A percentile compares a stretch with the other conserved stretches of the same genome.
phyloP scores from a whole-genome alignment of 2,329 filamentous ascomycete genomes.

The Drechmeria coniospora region DNA sequence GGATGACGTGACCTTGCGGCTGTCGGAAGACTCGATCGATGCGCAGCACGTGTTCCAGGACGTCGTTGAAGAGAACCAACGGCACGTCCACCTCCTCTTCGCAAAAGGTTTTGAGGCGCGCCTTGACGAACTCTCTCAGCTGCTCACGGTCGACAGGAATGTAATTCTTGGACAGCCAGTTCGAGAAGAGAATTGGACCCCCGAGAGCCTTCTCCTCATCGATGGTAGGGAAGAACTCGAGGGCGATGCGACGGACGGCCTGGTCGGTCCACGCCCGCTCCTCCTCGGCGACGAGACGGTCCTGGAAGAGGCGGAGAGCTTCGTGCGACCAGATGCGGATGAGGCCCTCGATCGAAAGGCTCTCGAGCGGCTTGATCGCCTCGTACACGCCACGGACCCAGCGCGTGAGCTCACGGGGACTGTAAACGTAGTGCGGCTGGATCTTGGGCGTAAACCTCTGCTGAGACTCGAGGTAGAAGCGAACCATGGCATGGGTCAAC shows the following conservation, averaged over 20 bases:
- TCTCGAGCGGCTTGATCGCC: constrained; percentile 84
- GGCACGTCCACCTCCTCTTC: constrained; percentile 99
- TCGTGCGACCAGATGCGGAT: constrained; percentile 98
- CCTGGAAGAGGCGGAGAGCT: constrained; percentile 88
- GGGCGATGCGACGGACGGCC: constrained; percentile 68
- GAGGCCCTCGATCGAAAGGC: constrained; percentile 73
- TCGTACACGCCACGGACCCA: constrained; percentile 98
- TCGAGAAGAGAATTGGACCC: constrained; percentile 93
- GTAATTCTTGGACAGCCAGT: constrained; percentile 98
- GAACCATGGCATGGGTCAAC: constrained; percentile 94
- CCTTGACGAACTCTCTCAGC: constrained; percentile 92
- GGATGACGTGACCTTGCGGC: constrained; percentile 91
- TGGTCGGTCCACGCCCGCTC: constrained; percentile 93
- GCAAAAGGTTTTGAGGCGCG: constrained; percentile 92
- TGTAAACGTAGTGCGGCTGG: constrained; percentile 98
- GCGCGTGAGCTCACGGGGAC: constrained; percentile 89
- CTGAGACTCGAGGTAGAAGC: constrained; percentile 90
- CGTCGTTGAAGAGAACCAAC: constrained; percentile 97
- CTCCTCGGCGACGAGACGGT: constrained; percentile 86
- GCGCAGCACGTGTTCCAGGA: constrained; percentile 90
- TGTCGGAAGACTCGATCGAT: constrained; percentile 98
- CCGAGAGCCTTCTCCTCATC: constrained; percentile 79
- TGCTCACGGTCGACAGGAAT: constrained; percentile 91
- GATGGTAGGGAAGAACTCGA: constrained; percentile 90
- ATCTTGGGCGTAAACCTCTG: constrained; percentile 89